phyloP scores from a whole-genome alignment of 352 stramenopile species.

The Globisporangium polare region DNA sequence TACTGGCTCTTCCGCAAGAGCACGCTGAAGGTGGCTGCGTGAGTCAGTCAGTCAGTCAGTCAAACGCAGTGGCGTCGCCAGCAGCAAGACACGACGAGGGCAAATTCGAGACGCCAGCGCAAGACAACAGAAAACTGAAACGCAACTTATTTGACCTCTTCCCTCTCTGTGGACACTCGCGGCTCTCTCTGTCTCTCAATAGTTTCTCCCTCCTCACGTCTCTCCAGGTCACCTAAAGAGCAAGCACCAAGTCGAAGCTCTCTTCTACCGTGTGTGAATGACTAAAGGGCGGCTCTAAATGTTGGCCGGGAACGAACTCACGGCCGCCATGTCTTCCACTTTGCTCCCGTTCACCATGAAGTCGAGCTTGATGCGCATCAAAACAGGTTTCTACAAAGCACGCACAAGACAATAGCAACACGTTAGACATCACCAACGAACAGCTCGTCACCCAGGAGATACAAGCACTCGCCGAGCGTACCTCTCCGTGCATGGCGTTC shows the following conservation, averaged over 20 bases:
- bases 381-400: conserved; percentile 69
- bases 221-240: no score
- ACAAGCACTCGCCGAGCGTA: conserved; percentile 16
- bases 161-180: not conserved
- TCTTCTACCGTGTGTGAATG: not conserved
- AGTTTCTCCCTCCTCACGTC: no score
- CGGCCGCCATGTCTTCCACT: conserved; percentile 81
- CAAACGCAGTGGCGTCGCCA: not conserved
- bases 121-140: conserved; percentile 7
- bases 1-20: conserved; percentile 75
- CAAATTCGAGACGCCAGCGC: not conserved
- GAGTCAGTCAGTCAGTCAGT: not conserved
- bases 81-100: not conserved
- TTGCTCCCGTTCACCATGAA: conserved; percentile 83
- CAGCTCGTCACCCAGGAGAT: not conserved
- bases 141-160: conserved; percentile 13
- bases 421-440: not conserved
- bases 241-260: no score
- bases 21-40: conserved; percentile 28
- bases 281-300: conserved; percentile 31
- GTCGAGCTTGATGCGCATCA: conserved; percentile 84
- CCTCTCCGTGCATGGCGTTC: conserved; percentile 93
- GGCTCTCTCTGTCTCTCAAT: not conserved
- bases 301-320: conserved; percentile 71
- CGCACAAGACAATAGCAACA: conserved; percentile 3